phyloP scores from a whole-genome alignment of 495 filamentous ascomycete genomes.

The Penicillium manginii region DNA sequence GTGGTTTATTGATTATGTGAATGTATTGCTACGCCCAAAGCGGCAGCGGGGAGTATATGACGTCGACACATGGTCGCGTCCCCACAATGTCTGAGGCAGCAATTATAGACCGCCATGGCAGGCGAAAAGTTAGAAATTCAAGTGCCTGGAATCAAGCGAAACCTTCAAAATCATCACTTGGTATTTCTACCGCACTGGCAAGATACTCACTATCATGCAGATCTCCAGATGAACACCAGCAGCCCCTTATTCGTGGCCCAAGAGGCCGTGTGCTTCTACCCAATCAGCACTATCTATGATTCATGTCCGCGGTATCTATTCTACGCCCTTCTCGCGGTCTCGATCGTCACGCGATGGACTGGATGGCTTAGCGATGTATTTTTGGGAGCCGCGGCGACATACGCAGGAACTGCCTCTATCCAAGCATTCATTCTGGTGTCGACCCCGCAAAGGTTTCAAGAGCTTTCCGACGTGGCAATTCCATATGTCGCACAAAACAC shows the following conservation, averaged over 20 bases:
- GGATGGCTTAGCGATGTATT: constrained; percentile 41
- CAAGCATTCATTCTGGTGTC: constrained; percentile 40
- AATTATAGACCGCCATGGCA: background rate
- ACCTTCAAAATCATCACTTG: background rate
- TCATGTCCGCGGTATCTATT: constrained; percentile 42
- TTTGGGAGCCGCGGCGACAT: constrained; percentile 37
- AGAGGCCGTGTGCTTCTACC: constrained; percentile 38
- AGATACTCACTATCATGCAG: background rate
- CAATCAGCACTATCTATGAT: constrained; percentile 42
- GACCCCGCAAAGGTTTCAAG: constrained; percentile 11
- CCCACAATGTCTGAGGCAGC: constrained; percentile 1
- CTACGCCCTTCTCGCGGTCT: constrained; percentile 35
- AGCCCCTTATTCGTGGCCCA: constrained; percentile 39
- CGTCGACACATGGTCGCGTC: constrained; percentile 7
- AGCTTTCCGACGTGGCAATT: constrained; percentile 27
- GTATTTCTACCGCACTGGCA: background rate
- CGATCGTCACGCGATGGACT: constrained; percentile 37
- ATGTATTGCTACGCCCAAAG: background rate
- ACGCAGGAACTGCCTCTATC: constrained; percentile 40
- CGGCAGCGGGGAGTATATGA: constrained; percentile 12
- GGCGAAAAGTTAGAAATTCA: background rate
- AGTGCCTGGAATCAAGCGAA: constrained; percentile 1
- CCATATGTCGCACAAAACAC: constrained; percentile 28
- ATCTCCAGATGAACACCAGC: constrained; percentile 15
- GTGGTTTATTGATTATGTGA: too few relatives aligned